phyloP scores from a whole-genome alignment of 306 rosid genomes.

The Biancaea sappan region DNA sequence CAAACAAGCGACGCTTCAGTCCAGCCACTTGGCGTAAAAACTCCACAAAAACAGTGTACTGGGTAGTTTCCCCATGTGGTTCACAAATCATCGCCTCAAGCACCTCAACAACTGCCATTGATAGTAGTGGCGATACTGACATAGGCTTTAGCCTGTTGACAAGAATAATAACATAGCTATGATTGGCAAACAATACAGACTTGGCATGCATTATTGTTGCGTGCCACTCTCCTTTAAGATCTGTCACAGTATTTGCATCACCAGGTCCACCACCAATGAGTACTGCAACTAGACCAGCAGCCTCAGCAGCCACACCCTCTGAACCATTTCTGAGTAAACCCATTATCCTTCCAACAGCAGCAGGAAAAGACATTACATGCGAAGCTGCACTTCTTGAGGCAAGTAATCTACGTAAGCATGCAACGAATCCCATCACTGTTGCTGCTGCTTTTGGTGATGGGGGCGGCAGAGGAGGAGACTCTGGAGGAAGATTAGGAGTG shows the following conservation, averaged over 20 bases:
- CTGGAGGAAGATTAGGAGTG: slow-evolving; percentile 98
- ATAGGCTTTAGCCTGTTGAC: slow-evolving; percentile 91
- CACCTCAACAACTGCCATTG: slow-evolving; percentile 98
- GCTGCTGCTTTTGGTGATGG: slow-evolving; percentile 99
- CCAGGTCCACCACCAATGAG: slow-evolving; percentile 99
- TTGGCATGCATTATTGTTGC: slow-evolving; percentile 96
- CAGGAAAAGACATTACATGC: slow-evolving; percentile 97
- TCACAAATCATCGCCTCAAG: slow-evolving; percentile 99
- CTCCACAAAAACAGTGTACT: slow-evolving; percentile 91
- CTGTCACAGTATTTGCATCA: slow-evolving; percentile 61
- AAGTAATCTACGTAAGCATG: slow-evolving; percentile 89
- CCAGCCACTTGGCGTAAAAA: slow-evolving; percentile 98
- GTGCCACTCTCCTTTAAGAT: slow-evolving; percentile 96
- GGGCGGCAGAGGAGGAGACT: slow-evolving; percentile 95
- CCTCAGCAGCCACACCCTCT: slow-evolving; percentile 97
- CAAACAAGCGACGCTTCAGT: slow-evolving; percentile 95
- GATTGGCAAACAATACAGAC: slow-evolving; percentile 92
- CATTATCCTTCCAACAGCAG: slow-evolving; percentile 99
- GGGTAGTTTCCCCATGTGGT: slow-evolving; percentile 97
- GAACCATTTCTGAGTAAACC: slow-evolving; percentile 98
- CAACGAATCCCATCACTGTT: slow-evolving; percentile 92
- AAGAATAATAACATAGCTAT: slow-evolving; percentile 73
- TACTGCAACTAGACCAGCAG: slow-evolving; percentile 89
- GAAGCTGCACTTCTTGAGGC: slow-evolving; percentile 94
- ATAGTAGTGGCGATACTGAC: slow-evolving; percentile 89